A percentile compares a stretch with the other conserved stretches of the same genome.
Evolutionary conservation across 2,329 filamentous ascomycete species (phyloP).

Genomic region (Diaporthe caulivora): DNA sequence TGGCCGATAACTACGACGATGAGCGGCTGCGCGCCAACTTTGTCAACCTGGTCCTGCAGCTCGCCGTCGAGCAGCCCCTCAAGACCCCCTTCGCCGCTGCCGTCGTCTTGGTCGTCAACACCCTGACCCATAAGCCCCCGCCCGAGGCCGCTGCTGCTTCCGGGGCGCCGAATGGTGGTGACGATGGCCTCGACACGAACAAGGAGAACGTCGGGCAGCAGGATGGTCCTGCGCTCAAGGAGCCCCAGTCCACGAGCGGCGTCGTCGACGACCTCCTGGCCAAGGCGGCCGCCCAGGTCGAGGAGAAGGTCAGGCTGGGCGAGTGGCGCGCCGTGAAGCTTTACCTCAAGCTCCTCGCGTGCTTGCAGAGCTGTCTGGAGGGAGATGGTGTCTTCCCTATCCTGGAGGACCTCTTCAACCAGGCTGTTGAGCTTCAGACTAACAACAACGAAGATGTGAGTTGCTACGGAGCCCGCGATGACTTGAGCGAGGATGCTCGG

Average conservation of each 20-base stretch:
- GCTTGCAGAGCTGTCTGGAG: conserved; percentile 82
- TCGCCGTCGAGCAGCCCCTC: conserved; percentile 91
- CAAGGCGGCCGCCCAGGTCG: conserved; percentile 70
- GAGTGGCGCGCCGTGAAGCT: conserved; percentile 94
- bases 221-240: background rate
- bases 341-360: conserved; percentile 88
- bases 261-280: conserved; percentile 78
- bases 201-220: conserved; percentile 36
- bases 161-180: conserved; percentile 19
- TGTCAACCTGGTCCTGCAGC: conserved; percentile 78
- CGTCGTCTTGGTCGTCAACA: conserved; percentile 83
- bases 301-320: conserved; percentile 77
- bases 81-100: conserved; percentile 97
- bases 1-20: conserved; percentile 89
- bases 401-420: conserved; percentile 88
- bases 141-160: conserved; percentile 59
- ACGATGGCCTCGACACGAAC: conserved; percentile 32
- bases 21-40: conserved; percentile 81
- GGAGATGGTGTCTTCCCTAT: conserved; percentile 88
- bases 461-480: conserved; percentile 40
- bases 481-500: background rate
- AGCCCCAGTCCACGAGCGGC: conserved; percentile 56
- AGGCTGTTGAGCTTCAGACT: conserved; percentile 93
- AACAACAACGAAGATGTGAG: conserved; percentile 92
- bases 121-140: conserved; percentile 58